Percentiles rank a stretch among this genome's conserved stretches.
These are phyloP conservation scores for Quillaja saponaria DNA, from an alignment of 306 rosid genomes.

Conservation along the genomic window DNA sequence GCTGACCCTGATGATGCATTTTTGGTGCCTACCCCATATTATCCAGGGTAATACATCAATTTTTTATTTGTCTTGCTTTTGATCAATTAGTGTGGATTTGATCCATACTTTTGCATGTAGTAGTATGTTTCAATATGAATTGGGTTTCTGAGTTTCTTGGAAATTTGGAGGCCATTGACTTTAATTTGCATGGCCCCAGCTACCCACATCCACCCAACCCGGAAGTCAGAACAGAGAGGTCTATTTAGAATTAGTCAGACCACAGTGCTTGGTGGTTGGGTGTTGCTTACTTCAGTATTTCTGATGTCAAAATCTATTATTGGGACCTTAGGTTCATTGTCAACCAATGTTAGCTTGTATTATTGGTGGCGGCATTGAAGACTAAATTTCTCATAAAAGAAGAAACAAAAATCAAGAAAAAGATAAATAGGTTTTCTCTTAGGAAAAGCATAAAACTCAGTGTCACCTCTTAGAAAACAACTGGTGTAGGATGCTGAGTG, in stretches of 20 bases:
- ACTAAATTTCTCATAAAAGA: not conserved
- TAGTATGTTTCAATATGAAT: not conserved
- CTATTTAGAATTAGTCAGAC: too few species aligned
- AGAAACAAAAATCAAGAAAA: too few species aligned
- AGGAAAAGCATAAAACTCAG: too few species aligned
- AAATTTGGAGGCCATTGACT: too few species aligned
- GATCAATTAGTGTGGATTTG: not conserved
- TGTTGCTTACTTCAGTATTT: not conserved
- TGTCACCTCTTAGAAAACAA: too few species aligned
- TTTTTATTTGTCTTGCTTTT: not conserved
- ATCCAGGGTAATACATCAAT: slow-evolving; percentile 57
- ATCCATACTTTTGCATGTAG: not conserved
- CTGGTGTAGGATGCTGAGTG: too few species aligned
- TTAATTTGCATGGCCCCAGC: too few species aligned
- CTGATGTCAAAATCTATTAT: slow-evolving; percentile 1
- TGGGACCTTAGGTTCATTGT: too few species aligned
- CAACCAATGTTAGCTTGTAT: not conserved
- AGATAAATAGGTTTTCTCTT: too few species aligned
- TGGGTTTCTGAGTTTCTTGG: not conserved
- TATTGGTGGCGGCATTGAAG: slow-evolving; percentile 11
- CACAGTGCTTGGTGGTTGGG: too few species aligned
- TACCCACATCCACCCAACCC: too few species aligned
- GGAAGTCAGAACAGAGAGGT: too few species aligned
- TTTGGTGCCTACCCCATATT: slow-evolving; percentile 84
- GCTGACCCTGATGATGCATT: slow-evolving; percentile 84